Base-by-base conservation (phyloP, 2,329 filamentous ascomycete genomes). In the Scedosporium aurantiacum region DNA sequence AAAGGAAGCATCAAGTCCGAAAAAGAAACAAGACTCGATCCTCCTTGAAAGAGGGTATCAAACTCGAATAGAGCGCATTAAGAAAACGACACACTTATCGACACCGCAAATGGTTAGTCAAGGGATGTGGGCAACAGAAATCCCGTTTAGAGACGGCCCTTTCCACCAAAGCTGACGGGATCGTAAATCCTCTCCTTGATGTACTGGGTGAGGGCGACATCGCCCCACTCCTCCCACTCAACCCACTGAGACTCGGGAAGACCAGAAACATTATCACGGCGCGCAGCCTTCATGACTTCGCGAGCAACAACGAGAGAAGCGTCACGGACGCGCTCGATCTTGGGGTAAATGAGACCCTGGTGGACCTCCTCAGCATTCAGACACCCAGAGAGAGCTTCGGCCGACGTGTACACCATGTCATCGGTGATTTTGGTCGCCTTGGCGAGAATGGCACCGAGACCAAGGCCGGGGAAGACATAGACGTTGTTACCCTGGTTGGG, bases 401-500 rank as follows among this genome's bases (percentile, higher is more conserved):
- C 94, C 37, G 92, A 93, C 58, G 89, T 91, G 78, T 97, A 97
- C 70, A 99, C 91, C 94, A 99, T 99, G 74, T 88, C 85, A 73
- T 97, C 90, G 4, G 93, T 97, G 67, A 97, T 82, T 68, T 86
- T 86, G 66, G 89, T 86, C 12, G 91, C 84, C 80, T 97, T 95
- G 76, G 88, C 87, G 57, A 97, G 83, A 71, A 97, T 97, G 66
- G 93, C 89, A 64, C 92, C 94, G 32, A 97, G 85, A 62, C 94
- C 94, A 63, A 97, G 89, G 70, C 93, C 94, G 0, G 94, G 94
- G 86, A 99, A 99, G 64, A 99, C 90, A 72, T 97, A 97, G 79
- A 87, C 83, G 69, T 87, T 87, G 82, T 92, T 92, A 66, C 93
- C 92, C 78, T 91, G 88, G 75, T 89, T 90, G 61, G 88, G 87